These are phyloP conservation scores for Tympanopsis confertula DNA, from an alignment of 2,329 filamentous ascomycete species.

Conservation along the genomic window DNA sequence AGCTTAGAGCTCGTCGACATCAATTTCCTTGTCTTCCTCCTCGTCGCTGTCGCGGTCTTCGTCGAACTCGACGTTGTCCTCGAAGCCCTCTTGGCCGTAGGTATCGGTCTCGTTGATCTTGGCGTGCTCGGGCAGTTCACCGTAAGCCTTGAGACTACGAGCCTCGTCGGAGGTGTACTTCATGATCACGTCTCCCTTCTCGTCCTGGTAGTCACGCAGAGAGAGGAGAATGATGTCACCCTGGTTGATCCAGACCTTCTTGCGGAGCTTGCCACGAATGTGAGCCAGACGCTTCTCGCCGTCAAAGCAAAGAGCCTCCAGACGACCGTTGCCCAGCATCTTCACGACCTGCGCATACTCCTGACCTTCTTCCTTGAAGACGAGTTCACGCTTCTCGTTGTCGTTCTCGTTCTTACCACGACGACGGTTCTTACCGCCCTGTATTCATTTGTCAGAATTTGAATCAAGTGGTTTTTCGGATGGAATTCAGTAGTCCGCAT, in stretches of 20 bases:
- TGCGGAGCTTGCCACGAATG: conserved; percentile 90
- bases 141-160: conserved; percentile 87
- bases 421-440: conserved; percentile 97
- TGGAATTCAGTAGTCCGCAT: conserved; percentile 3
- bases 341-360: conserved; percentile 82
- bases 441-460: conserved; percentile 20
- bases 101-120: conserved; percentile 99
- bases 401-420: conserved; percentile 99
- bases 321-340: conserved; percentile 91
- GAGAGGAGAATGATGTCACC: conserved; percentile 85
- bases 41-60: conserved; percentile 67
- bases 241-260: conserved; percentile 99
- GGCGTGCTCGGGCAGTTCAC: conserved; percentile 89
- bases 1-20: conserved; percentile 85
- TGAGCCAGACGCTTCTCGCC: conserved; percentile 76
- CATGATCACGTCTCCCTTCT: conserved; percentile 85
- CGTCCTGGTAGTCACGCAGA: conserved; percentile 84
- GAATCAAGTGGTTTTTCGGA: conserved; percentile 2
- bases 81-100: conserved; percentile 80
- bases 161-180: conserved; percentile 97
- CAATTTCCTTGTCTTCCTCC: conserved; percentile 65
- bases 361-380: conserved; percentile 98
- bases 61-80: conserved; percentile 98
- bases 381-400: conserved; percentile 96
- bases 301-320: conserved; percentile 88